Percentiles rank a stretch among this genome's conserved stretches.
phyloP scores from a whole-genome alignment of 2,329 filamentous ascomycete species.

The Talaromyces sp. region DNA sequence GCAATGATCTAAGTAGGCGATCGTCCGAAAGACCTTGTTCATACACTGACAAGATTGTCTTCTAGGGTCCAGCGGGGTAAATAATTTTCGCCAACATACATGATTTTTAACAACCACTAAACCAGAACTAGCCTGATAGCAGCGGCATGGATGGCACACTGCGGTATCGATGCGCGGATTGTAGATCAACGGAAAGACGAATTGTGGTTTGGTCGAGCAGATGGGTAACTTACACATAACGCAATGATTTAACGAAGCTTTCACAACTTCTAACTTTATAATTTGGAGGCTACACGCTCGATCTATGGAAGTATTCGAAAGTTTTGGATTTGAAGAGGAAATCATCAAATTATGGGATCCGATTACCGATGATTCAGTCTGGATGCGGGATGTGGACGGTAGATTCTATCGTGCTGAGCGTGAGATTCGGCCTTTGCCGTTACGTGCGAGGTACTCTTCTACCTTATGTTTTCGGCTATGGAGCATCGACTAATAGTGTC shows the following conservation, averaged over 20 bases:
- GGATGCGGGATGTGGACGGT: neutral
- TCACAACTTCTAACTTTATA: neutral
- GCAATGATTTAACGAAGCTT: neutral
- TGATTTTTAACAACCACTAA: neutral
- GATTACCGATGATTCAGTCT: neutral
- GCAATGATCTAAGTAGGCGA: neutral
- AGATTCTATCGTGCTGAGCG: neutral
- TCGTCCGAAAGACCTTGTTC: neutral
- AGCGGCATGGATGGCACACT: slow-evolving; percentile 1
- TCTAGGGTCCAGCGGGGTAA: slow-evolving; percentile 6
- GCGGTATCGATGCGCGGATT: neutral
- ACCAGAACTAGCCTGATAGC: neutral
- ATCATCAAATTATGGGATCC: slow-evolving; percentile 5
- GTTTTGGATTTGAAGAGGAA: slow-evolving; percentile 1
- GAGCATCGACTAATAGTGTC: neutral
- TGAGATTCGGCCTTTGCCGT: neutral
- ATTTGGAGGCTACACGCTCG: neutral
- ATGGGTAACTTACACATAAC: neutral
- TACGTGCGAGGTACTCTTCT: neutral
- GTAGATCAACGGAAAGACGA: slow-evolving; percentile 4
- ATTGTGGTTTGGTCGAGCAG: neutral
- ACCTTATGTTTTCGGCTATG: neutral
- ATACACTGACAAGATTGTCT: neutral
- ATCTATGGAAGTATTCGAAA: slow-evolving; percentile 7
- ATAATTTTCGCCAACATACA: neutral